Evolutionary conservation across 2,329 filamentous ascomycete genomes (phyloP), one percentile per base, ranked within the genome.

Genomic region (Chrysosporium keratinophilum): DNA sequence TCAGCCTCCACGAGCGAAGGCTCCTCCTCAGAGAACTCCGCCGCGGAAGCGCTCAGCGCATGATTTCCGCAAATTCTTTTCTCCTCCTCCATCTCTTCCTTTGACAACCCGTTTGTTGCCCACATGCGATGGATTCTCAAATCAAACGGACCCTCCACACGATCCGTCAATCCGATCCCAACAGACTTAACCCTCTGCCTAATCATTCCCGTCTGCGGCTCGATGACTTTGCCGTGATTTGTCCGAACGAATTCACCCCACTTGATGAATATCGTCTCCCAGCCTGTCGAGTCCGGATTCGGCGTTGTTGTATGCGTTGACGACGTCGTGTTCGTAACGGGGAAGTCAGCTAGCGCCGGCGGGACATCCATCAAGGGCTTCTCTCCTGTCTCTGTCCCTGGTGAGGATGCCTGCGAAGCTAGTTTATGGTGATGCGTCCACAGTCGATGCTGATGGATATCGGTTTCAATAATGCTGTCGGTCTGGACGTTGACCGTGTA

Each of bases 401-500:
- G 42, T 2, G 35, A 7, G 5, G 59, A 56, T 19, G 58, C 56
- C 31, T 60, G 51, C 7, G 62, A 59, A 5, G 54, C 42, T 15
- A 57, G 46, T 40, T 59, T 67, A 58, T 75, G 72, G 47, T 74
- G 69, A 48, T 66, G 67, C 14, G 72, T 74, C 60, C 75, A 95
- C 3, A 98, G 72, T 48, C 93, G 78, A 69, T 98, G 93, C 68
- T 98, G 93, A 69, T 97, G 93, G 58, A 98, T 77, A 68, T 98
- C 93, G n/a, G 89, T 91, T 10, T 88, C 87, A 46, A 95, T 87
- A 53, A 98, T 84, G 1, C 87, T 87, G 66, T 98, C 91, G 2
- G 90, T 95, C 74, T 97, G 93, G 14, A 98, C 75, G 69, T 98
- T 98, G 64, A 98, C 82, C 55, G 95, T 88, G 74, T 97, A 98